Evolutionary conservation across 331 rosid genomes (phyloP).

Genomic region (Telfairia occidentalis): DNA sequence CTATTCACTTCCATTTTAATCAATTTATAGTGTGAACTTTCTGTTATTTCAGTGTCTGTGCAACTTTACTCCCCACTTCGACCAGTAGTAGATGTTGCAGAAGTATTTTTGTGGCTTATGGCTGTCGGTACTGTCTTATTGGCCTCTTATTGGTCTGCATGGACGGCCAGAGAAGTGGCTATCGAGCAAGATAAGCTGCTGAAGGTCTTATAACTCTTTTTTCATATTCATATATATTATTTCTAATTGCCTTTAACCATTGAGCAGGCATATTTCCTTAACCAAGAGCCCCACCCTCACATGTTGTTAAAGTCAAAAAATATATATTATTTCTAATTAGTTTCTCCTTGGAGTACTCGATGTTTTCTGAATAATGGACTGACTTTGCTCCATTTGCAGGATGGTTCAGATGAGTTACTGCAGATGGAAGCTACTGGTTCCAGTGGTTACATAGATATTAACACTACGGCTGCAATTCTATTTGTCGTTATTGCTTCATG

Average conservation of each 20-base stretch:
- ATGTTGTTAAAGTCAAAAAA: no score
- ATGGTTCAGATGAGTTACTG: slow-evolving; percentile 59
- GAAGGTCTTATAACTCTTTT: slow-evolving; percentile 42
- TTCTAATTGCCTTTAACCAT: no score
- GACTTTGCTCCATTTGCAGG: slow-evolving; percentile 38
- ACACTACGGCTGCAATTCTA: slow-evolving; percentile 64
- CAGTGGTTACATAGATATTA: slow-evolving; percentile 71
- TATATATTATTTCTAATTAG: not conserved
- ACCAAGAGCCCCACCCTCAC: no score
- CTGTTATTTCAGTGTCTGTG: slow-evolving; percentile 55
- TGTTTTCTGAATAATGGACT: slow-evolving; percentile 12
- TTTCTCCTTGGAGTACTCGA: slow-evolving; percentile 2
- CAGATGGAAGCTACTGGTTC: slow-evolving; percentile 47
- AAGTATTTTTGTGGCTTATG: slow-evolving; percentile 98
- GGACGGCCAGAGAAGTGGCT: slow-evolving; percentile 87
- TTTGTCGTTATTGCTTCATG: slow-evolving; percentile 90
- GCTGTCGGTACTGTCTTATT: slow-evolving; percentile 93
- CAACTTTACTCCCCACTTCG: slow-evolving; percentile 96
- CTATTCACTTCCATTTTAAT: slow-evolving; percentile 12
- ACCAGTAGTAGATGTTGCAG: slow-evolving; percentile 88
- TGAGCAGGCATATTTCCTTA: no score
- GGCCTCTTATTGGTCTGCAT: slow-evolving; percentile 98
- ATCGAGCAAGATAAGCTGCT: slow-evolving; percentile 81
- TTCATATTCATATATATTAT: slow-evolving; percentile 1
- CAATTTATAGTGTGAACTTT: not conserved